phyloP scores from a whole-genome alignment of 176 grass and related monocot species.

The Cymbopogon citratus region DNA sequence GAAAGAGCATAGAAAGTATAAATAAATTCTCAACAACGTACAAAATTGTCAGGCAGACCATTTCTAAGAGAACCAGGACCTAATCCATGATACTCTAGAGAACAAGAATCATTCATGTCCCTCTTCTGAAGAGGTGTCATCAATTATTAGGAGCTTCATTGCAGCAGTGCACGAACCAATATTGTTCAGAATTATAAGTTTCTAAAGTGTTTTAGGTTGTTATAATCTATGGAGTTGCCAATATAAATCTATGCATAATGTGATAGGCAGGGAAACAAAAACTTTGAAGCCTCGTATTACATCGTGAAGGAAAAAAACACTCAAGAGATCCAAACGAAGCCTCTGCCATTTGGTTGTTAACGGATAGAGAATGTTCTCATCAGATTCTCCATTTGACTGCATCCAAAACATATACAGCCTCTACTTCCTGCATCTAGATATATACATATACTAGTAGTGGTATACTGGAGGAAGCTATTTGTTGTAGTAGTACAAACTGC shows the following conservation, averaged over 20 bases:
- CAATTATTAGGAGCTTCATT: background rate
- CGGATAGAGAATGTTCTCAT: constrained; percentile 63
- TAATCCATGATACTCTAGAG: background rate
- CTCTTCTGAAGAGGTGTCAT: background rate
- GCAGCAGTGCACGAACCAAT: background rate
- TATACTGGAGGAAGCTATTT: constrained; percentile 18
- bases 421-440: background rate
- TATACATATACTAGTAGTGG: background rate
- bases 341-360: constrained; percentile 37
- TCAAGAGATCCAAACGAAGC: constrained; percentile 14
- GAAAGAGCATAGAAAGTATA: background rate
- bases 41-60: background rate
- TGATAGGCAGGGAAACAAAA: background rate
- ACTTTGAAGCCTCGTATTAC: background rate
- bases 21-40: background rate
- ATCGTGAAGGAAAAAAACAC: background rate
- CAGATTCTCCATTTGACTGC: constrained; percentile 52
- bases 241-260: constrained; percentile 2
- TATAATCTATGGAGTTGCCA: background rate
- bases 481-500: background rate
- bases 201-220: background rate
- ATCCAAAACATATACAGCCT: constrained; percentile 16
- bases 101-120: background rate
- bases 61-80: background rate
- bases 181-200: background rate